A percentile compares a stretch with the other conserved stretches of the same genome.
phyloP scores from a whole-genome alignment of 495 filamentous ascomycete species.

The Lasiosphaeria miniovina region DNA sequence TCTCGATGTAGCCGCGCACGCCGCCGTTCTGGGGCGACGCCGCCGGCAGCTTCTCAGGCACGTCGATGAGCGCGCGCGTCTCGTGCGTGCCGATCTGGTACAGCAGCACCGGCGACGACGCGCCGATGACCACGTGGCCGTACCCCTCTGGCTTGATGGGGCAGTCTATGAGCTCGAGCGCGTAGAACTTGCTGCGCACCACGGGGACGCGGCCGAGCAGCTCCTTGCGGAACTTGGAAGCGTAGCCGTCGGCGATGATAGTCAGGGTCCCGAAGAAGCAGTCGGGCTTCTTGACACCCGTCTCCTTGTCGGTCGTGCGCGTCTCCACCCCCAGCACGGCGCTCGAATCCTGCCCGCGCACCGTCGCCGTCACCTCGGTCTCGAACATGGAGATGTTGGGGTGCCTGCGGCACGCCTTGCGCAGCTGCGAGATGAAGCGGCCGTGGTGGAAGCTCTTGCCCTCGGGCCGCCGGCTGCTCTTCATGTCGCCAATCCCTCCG shows the following conservation, averaged over 20 bases:
- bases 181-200: conserved; percentile 82
- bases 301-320: conserved; percentile 50
- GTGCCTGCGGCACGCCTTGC: conserved; percentile 61
- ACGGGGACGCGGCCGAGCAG: conserved; percentile 66
- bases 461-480: conserved; percentile 44
- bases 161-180: conserved; percentile 85
- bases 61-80: conserved; percentile 84
- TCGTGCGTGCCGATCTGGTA: conserved; percentile 98
- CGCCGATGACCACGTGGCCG: conserved; percentile 85
- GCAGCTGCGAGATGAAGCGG: conserved; percentile 73
- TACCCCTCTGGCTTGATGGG: conserved; percentile 66
- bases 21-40: conserved; percentile 70
- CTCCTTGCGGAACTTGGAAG: conserved; percentile 85
- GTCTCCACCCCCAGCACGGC: conserved; percentile 76
- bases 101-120: conserved; percentile 76
- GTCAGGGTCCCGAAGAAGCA: conserved; percentile 85
- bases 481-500: background rate
- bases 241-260: conserved; percentile 89
- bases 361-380: conserved; percentile 61
- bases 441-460: conserved; percentile 82
- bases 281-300: conserved; percentile 56
- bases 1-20: conserved; percentile 74
- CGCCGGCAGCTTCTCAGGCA: conserved; percentile 75
- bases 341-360: conserved; percentile 55
- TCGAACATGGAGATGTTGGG: conserved; percentile 73